Percentiles rank a stretch among this genome's conserved stretches.
Conservation (phyloP, 768 basidiomycete species). For the Leucocoprinus sp. region DNA sequence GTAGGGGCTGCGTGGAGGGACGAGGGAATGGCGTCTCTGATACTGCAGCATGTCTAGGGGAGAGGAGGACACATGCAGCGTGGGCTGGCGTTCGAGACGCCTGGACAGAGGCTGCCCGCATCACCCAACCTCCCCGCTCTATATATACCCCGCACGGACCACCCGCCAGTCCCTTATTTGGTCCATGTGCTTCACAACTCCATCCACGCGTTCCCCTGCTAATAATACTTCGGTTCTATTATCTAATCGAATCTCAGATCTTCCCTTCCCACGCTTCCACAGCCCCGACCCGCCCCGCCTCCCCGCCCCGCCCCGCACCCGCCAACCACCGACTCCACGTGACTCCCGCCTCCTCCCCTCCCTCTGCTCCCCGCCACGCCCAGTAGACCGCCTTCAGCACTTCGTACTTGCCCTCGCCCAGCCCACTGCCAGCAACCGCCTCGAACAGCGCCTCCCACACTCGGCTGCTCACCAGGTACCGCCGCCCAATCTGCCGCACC, state of each 20-base stretch:
- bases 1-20: slow-evolving; percentile 31
- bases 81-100: slow-evolving; percentile 21
- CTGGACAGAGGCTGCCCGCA: slow-evolving; percentile 17
- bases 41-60: slow-evolving; percentile 27
- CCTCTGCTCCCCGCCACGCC: slow-evolving; percentile 33
- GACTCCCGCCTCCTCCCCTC: slow-evolving; percentile 26
- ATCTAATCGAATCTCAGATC: slow-evolving; percentile 12
- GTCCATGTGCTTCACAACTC: slow-evolving; percentile 18
- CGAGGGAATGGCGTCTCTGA: slow-evolving; percentile 27
- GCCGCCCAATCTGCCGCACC: slow-evolving; percentile 32
- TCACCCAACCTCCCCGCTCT: too few relatives aligned
- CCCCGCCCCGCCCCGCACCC: slow-evolving; percentile 29
- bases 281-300: slow-evolving; percentile 30
- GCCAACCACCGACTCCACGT: slow-evolving; percentile 44
- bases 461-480: slow-evolving; percentile 33
- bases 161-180: too few relatives aligned
- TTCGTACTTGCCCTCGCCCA: slow-evolving; percentile 18
- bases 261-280: slow-evolving; percentile 13
- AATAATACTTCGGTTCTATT: slow-evolving; percentile 8
- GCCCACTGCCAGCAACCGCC: slow-evolving; percentile 19
- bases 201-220: slow-evolving; percentile 10
- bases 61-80: slow-evolving; percentile 18
- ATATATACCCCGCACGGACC: too few relatives aligned
- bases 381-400: slow-evolving; percentile 30
- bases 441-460: slow-evolving; percentile 39